Percentiles rank a stretch among this genome's conserved stretches.
Conservation (phyloP, 202 grass and related monocot species). For the Panicum hallii region DNA sequence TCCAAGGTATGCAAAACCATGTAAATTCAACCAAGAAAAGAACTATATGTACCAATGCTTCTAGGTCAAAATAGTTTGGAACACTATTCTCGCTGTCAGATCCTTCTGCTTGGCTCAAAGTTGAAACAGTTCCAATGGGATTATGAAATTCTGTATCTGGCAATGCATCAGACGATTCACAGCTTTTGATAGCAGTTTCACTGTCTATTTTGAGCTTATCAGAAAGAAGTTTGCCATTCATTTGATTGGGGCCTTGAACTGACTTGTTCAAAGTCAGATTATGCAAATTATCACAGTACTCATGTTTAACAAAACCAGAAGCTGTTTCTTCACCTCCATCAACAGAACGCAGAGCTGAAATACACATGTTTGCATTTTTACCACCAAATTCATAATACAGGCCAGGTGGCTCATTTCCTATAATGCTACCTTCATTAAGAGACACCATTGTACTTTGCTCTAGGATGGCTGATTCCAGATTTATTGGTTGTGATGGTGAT, state of each 20-base stretch:
- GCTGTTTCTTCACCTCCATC: slow-evolving; percentile 47
- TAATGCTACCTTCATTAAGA: slow-evolving; percentile 35
- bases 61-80: slow-evolving; percentile 77
- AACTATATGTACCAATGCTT: slow-evolving; percentile 74
- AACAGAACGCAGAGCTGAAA: slow-evolving; percentile 15
- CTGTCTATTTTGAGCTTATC: slow-evolving; percentile 38
- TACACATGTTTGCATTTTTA: slow-evolving; percentile 28
- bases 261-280: slow-evolving; percentile 50
- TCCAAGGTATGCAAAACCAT: slow-evolving; percentile 29
- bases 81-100: slow-evolving; percentile 70
- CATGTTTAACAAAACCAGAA: slow-evolving; percentile 50
- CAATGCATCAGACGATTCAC: slow-evolving; percentile 27
- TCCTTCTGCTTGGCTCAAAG: slow-evolving; percentile 57
- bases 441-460: slow-evolving; percentile 22
- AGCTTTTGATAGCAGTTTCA: slow-evolving; percentile 37
- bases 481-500: background rate
- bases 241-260: slow-evolving; percentile 40
- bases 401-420: slow-evolving; percentile 27
- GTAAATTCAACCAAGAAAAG: slow-evolving; percentile 41
- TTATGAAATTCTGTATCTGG: slow-evolving; percentile 50
- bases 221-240: slow-evolving; percentile 39
- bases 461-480: slow-evolving; percentile 37
- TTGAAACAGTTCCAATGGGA: slow-evolving; percentile 38
- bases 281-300: slow-evolving; percentile 44
- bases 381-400: slow-evolving; percentile 19